phyloP scores from a whole-genome alignment of 345 rosid species.

The Gossypioides kirkii region DNA sequence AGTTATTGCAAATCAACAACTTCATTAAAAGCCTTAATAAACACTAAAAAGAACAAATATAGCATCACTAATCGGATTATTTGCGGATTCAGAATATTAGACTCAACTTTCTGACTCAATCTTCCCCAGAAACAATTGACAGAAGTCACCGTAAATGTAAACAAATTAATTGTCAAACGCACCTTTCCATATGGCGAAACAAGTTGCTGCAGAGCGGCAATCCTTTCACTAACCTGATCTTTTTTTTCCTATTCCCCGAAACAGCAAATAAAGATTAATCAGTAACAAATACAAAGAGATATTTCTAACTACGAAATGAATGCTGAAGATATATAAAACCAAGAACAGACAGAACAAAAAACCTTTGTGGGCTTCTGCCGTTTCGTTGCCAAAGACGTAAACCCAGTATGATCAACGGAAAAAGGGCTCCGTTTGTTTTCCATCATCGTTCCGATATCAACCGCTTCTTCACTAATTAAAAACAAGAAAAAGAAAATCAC shows the following conservation, averaged over 20 bases:
- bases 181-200: conserved; percentile 99
- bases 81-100: neutral
- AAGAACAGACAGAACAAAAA: neutral
- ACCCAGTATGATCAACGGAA: conserved; percentile 48
- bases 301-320: neutral
- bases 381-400: conserved; percentile 54
- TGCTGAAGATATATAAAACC: neutral
- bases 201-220: conserved; percentile 80
- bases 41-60: neutral
- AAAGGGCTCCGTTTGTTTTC: conserved; percentile 72
- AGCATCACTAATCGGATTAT: neutral
- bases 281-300: neutral
- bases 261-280: conserved; percentile 13
- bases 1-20: neutral
- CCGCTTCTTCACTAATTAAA: conserved; percentile 32
- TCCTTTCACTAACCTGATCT: conserved; percentile 80
- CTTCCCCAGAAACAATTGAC: neutral
- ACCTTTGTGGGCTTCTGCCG: conserved; percentile 84
- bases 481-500: conserved; percentile 11
- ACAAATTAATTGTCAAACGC: neutral
- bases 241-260: conserved; percentile 58
- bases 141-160: neutral
- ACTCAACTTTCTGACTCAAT: neutral
- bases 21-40: neutral
- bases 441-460: conserved; percentile 50